These are phyloP conservation scores for Blumeria hordei DNA, from an alignment of 2,329 filamentous ascomycete species.

Conservation along the genomic window DNA sequence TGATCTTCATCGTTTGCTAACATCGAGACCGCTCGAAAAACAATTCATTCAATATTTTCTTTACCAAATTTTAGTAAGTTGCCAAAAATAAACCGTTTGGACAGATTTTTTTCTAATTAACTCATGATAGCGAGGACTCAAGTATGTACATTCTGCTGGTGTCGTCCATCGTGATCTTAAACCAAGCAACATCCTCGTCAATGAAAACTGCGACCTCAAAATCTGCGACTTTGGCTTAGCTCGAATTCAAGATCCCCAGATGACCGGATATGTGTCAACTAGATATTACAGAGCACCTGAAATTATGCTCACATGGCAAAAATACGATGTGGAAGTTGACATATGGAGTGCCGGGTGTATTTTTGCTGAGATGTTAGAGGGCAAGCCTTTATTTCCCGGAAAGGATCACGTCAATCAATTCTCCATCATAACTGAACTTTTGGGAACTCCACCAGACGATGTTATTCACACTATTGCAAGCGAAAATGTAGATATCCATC, in stretches of 20 bases:
- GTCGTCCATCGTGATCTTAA: slow-evolving; percentile 96
- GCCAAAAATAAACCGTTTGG: neutral
- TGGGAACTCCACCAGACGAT: slow-evolving; percentile 91
- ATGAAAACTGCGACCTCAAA: slow-evolving; percentile 98
- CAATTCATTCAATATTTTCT: slow-evolving; percentile 99
- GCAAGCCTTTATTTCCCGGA: slow-evolving; percentile 91
- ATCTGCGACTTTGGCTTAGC: slow-evolving; percentile 98
- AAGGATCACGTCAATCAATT: slow-evolving; percentile 99
- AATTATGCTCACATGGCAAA: slow-evolving; percentile 99
- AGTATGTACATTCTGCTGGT: slow-evolving; percentile 96
- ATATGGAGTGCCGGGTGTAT: slow-evolving; percentile 99
- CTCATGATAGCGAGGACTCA: slow-evolving; percentile 54
- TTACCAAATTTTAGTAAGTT: slow-evolving; percentile 83
- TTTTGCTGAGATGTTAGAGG: slow-evolving; percentile 97
- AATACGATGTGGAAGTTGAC: slow-evolving; percentile 97
- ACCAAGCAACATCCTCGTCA: slow-evolving; percentile 96
- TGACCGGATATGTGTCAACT: slow-evolving; percentile 98
- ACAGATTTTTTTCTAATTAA: neutral
- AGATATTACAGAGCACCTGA: slow-evolving; percentile 96
- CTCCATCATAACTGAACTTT: slow-evolving; percentile 93
- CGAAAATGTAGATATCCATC: slow-evolving; percentile 49
- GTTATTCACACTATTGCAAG: slow-evolving; percentile 97
- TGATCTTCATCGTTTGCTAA: slow-evolving; percentile 84
- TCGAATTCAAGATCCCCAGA: slow-evolving; percentile 94
- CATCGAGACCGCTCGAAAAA: slow-evolving; percentile 87